phyloP scores from a whole-genome alignment of 2,329 filamentous ascomycete species.

The Hypocrella siamensis region DNA sequence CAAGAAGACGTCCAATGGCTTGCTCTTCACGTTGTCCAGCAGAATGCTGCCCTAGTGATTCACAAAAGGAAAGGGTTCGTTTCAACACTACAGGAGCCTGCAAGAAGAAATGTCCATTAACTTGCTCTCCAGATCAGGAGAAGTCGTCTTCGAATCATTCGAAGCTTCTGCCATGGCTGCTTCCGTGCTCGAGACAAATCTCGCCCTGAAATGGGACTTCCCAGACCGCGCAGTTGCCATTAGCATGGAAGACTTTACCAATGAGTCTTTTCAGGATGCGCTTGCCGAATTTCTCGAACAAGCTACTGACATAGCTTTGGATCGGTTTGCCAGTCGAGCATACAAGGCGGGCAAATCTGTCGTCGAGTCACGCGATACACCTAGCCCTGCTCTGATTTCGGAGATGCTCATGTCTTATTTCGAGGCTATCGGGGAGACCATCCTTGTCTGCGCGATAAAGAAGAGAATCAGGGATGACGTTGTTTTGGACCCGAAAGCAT shows the following conservation, averaged over 20 bases:
- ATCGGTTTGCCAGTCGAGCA: constrained; percentile 33
- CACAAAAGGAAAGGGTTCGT: background rate
- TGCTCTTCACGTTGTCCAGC: constrained; percentile 7
- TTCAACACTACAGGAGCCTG: background rate
- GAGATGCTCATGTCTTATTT: constrained; percentile 45
- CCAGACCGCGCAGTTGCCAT: constrained; percentile 36
- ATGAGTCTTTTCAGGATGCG: constrained; percentile 25
- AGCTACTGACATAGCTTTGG: constrained; percentile 35
- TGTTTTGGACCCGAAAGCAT: constrained; percentile 26
- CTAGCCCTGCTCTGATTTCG: constrained; percentile 39
- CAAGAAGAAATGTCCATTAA: too few species aligned
- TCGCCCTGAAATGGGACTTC: constrained; percentile 43
- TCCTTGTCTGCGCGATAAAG: constrained; percentile 20
- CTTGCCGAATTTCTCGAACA: constrained; percentile 39
- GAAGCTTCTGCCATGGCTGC: constrained; percentile 38
- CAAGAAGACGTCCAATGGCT: background rate
- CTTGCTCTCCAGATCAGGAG: background rate
- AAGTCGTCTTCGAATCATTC: constrained; percentile 36
- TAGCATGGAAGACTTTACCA: constrained; percentile 13
- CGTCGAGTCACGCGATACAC: constrained; percentile 41
- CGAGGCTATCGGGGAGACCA: constrained; percentile 30
- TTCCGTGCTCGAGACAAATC: constrained; percentile 31
- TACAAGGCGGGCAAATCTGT: constrained; percentile 33
- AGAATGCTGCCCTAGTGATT: constrained; percentile 18
- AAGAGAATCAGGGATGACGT: constrained; percentile 53